Evolutionary conservation across 2,329 filamentous ascomycete genomes (phyloP), one percentile per base, ranked within the genome.

Genomic region (Colletotrichum trifolii): DNA sequence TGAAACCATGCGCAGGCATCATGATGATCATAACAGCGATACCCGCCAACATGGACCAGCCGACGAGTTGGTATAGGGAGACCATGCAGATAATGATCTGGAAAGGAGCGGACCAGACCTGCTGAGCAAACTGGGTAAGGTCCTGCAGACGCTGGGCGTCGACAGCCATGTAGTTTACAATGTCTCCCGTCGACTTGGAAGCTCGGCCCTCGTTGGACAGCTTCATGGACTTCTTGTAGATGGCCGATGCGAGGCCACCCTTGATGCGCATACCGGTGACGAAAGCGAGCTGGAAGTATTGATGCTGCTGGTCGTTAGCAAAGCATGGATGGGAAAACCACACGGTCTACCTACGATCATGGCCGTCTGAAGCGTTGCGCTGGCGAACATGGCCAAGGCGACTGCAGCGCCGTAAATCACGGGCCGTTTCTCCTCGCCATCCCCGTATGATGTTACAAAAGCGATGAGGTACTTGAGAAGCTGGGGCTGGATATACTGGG

Each of bases 131-230:
- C 74, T 99, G 96, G 2, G 95, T 93, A 62, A 99, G 82, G 78
- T 99, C 96, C 73, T 97, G 92, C 15, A 99, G 85, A 69, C 96
- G 91, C 78, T 99, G 96, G 12, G 95, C 95, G 75, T 99, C 96
- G 9, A 99, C 95, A 49, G 96, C 96, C 95, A 99, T 99, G 79
- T 97, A 96, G 75, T 99, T 99, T 76, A 99, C 96, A 73, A 99
- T 98, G 73, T 99, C 96, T 62, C 96, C 96, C 0, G 96, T 99
- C 0, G 93, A 92, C 80, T 98, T 97, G 48, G 89, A 80, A 2
- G 94, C 87, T 58, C 95, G 88, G 8, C 96, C 96, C 79, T 99
- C 96, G 72, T 97, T 98, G 6, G 95, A 98, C 15, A 99, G 83
- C 68, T 88, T 90, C 67, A 98, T 84, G 0, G 94, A 91, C 80